Evolutionary conservation across 495 filamentous ascomycete species (phyloP).

Genomic region (Niebla homalea): DNA sequence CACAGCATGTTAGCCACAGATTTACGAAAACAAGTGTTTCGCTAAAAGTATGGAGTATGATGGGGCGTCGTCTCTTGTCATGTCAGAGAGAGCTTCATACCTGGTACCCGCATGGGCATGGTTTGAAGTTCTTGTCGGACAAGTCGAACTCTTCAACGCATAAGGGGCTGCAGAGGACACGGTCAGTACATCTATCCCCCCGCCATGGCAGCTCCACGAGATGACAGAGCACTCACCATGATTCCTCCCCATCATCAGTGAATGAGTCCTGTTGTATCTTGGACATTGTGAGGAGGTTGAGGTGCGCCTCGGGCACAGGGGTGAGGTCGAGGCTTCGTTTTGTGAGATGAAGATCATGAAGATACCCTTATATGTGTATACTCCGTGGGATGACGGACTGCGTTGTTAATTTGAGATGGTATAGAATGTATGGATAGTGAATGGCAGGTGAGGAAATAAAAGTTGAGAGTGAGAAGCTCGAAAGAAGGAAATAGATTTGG

Average conservation of each 20-base stretch:
- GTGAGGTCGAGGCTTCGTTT: background rate
- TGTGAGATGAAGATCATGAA: slow-evolving; percentile 8
- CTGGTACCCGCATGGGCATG: slow-evolving; percentile 97
- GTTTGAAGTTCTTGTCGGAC: slow-evolving; percentile 90
- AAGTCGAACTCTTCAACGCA: slow-evolving; percentile 99
- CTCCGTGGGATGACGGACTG: too few species aligned
- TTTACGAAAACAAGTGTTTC: background rate
- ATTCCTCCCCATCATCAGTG: slow-evolving; percentile 94
- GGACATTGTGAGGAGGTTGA: slow-evolving; percentile 13
- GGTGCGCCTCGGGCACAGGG: slow-evolving; percentile 8
- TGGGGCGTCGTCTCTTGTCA: too few species aligned
- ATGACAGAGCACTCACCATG: slow-evolving; percentile 46
- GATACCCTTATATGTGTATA: slow-evolving; percentile 2
- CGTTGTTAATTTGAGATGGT: too few species aligned
- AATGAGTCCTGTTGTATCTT: slow-evolving; percentile 70
- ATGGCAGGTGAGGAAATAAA: background rate
- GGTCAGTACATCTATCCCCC: background rate
- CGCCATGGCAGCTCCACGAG: background rate
- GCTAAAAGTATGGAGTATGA: background rate
- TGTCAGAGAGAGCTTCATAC: slow-evolving; percentile 31
- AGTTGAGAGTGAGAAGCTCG: background rate
- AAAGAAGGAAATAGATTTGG: background rate
- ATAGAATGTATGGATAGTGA: background rate
- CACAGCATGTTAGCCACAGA: background rate
- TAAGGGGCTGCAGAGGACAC: slow-evolving; percentile 50